These are phyloP conservation scores for Passalora sequoiae DNA, from an alignment of 2,329 filamentous ascomycete genomes.

Conservation along the genomic window DNA sequence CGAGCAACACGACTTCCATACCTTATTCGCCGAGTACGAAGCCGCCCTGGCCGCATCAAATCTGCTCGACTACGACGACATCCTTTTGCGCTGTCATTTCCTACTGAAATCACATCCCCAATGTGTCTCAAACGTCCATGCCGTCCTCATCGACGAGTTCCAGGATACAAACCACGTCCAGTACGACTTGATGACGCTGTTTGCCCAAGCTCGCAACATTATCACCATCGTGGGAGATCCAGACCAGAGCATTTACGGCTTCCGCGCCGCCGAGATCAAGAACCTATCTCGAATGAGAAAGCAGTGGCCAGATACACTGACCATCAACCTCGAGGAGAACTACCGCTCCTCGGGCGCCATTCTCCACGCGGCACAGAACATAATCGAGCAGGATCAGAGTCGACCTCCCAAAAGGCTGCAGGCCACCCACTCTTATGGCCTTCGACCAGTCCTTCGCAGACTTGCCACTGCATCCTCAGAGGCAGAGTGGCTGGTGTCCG, in stretches of 20 bases:
- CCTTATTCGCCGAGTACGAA: conserved; percentile 71
- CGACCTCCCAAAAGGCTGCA: conserved; percentile 75
- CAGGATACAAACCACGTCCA: conserved; percentile 96
- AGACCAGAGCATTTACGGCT: conserved; percentile 97
- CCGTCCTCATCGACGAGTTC: conserved; percentile 93
- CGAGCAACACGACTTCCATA: conserved; percentile 61
- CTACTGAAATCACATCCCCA: conserved; percentile 67
- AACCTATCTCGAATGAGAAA: conserved; percentile 75
- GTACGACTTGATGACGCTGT: conserved; percentile 86
- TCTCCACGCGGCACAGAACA: conserved; percentile 68
- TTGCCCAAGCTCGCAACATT: conserved; percentile 65
- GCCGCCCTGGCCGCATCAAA: conserved; percentile 68
- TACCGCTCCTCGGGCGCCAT: conserved; percentile 89
- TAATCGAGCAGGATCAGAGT: conserved; percentile 84
- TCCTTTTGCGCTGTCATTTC: conserved; percentile 76
- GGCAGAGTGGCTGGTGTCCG: conserved; percentile 80
- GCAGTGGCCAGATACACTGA: conserved; percentile 71
- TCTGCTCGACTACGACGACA: conserved; percentile 88
- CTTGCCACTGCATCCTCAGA: conserved; percentile 66
- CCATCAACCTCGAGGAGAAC: conserved; percentile 85
- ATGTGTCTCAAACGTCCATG: conserved; percentile 84
- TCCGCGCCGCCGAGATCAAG: conserved; percentile 84
- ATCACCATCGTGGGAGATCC: conserved; percentile 96
- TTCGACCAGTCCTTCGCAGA: conserved; percentile 72
- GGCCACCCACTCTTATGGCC: conserved; percentile 74